Evolutionary conservation across 1,284 basidiomycete genomes (phyloP), one percentile per base, ranked within the genome.

Genomic region (Puccinia novopanici): DNA sequence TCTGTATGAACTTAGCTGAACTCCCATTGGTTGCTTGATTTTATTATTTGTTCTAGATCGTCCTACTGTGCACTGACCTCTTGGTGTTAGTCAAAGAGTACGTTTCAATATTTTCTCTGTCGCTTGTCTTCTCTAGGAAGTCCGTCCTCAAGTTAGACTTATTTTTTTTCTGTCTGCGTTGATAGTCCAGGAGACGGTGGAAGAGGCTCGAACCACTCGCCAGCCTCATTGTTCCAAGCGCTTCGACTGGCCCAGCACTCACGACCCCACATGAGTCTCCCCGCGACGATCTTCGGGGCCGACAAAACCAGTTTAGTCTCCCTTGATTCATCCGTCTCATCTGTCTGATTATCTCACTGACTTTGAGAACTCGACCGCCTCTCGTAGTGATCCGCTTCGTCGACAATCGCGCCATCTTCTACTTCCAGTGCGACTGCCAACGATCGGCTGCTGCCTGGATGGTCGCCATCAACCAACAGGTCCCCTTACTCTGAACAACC

Each of bases 71-170:
- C 45, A 79, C 77, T 17, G 77, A 79, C 72, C 59, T 79, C 22
- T 71, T 79, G 50, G 67, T 79, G n/a, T 72, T 79, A 42, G 77
- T 68, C 13, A 79, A 79, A 63, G 77, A 79, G 77, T 79, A 61
- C 40, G 63, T 59, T 13, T 37, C 10, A n/a, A 40, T 37, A 0
- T 3, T 12, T 40, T 40, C 59, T 52, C 40, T 57, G 17, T 75
- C 24, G 19, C 37, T 68, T 68, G 24, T 40, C n/a, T 37, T 55
- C 27, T 22, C 48, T 50, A 17, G 34, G 8, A n/a, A n/a, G 55
- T 24, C 24, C 13, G 27, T 59, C 34, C 30, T 34, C 30, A 54
- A 54, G 19, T 17, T 17, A 22, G 6, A 55, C 9, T 59, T 37
- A n/a, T 34, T 34, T 34, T 34, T 63, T 30, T 45, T 24, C 52